Evolutionary conservation across 305 asterid species (phyloP).

Genomic region (Fraxinus nigra): DNA sequence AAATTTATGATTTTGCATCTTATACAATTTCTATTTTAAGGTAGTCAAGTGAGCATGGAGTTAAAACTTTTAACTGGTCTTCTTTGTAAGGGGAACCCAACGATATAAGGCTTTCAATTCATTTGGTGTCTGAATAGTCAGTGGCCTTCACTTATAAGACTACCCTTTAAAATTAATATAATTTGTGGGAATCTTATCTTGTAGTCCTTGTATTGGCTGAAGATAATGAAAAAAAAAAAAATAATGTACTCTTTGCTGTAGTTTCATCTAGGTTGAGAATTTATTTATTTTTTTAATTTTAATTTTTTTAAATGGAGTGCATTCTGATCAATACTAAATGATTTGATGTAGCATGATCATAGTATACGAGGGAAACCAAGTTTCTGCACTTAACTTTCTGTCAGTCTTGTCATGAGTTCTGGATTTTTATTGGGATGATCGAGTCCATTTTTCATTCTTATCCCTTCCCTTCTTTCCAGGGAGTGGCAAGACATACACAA

Average conservation of each 20-base stretch:
- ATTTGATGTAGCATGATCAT: slow-evolving; percentile 3
- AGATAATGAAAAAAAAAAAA: background rate
- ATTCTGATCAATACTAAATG: slow-evolving; percentile 11
- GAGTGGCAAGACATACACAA: slow-evolving; percentile 97
- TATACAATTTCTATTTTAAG: background rate
- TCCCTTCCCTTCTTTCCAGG: slow-evolving; percentile 41
- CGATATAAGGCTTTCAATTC: background rate
- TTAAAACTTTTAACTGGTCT: background rate
- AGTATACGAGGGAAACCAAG: slow-evolving; percentile 10
- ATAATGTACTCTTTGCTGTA: background rate
- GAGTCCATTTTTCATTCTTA: background rate
- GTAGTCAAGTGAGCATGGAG: background rate
- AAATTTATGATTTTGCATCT: background rate
- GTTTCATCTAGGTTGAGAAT: background rate
- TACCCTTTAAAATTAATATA: background rate
- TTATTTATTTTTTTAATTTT: background rate
- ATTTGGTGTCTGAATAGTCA: background rate
- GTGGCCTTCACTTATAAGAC: slow-evolving; percentile 3
- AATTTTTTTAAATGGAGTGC: background rate
- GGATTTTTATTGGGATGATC: background rate
- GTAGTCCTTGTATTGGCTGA: background rate
- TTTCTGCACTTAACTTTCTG: slow-evolving; percentile 17
- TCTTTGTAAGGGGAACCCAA: background rate
- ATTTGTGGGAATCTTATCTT: background rate
- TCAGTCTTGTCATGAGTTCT: background rate